Percentiles rank a stretch among this genome's conserved stretches.
Conservation (phyloP, 2,329 filamentous ascomycete species). For the Monilinia fructigena region DNA sequence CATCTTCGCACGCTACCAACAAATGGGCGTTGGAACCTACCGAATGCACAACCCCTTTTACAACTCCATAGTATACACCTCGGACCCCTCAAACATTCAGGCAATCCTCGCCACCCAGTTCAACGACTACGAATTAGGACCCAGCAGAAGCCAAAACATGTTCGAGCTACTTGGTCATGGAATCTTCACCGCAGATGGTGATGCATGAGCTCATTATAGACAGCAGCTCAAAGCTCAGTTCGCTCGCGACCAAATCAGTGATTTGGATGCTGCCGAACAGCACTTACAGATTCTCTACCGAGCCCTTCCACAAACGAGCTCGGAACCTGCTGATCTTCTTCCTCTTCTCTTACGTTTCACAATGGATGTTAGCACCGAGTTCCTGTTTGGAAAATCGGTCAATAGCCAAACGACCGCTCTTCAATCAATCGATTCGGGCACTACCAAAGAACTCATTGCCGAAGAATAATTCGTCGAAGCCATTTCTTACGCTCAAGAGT, state of each 20-base stretch:
- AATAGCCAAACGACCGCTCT: slow-evolving; percentile 45
- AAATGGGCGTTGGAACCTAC: slow-evolving; percentile 27
- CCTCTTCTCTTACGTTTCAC: slow-evolving; percentile 52
- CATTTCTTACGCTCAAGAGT: slow-evolving; percentile 43
- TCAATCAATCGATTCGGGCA: slow-evolving; percentile 31
- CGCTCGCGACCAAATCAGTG: slow-evolving; percentile 37
- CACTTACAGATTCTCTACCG: slow-evolving; percentile 51
- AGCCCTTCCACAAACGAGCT: slow-evolving; percentile 29
- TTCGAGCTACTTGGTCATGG: slow-evolving; percentile 40
- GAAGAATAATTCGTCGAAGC: slow-evolving; percentile 42
- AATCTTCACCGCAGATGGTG: slow-evolving; percentile 45
- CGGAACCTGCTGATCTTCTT: slow-evolving; percentile 43
- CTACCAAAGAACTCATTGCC: slow-evolving; percentile 25
- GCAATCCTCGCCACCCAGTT: slow-evolving; percentile 40
- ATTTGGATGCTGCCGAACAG: slow-evolving; percentile 43
- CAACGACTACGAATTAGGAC: slow-evolving; percentile 41
- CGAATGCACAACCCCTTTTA: slow-evolving; percentile 25
- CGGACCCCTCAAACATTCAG: slow-evolving; percentile 40
- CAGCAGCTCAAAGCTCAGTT: slow-evolving; percentile 44
- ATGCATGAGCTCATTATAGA: slow-evolving; percentile 43
- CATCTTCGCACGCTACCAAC: slow-evolving; percentile 21
- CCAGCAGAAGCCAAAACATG: slow-evolving; percentile 38
- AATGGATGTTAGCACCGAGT: slow-evolving; percentile 54
- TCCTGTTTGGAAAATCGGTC: slow-evolving; percentile 53
- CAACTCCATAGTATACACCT: slow-evolving; percentile 47